phyloP scores from a whole-genome alignment of 2,329 filamentous ascomycete genomes.

The Tetracladium maxilliforme region DNA sequence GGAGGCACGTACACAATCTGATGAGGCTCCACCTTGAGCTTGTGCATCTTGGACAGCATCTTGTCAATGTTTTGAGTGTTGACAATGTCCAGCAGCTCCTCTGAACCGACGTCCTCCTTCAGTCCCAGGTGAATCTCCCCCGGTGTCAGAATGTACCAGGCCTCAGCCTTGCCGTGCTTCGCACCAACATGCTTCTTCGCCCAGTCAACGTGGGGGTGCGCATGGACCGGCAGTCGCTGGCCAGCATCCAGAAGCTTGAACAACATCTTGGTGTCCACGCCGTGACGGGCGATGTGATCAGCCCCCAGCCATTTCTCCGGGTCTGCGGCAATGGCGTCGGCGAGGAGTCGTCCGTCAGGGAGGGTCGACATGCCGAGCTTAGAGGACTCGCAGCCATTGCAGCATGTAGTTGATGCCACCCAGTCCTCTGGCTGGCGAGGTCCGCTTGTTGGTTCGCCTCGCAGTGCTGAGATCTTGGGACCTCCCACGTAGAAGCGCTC shows the following conservation, averaged over 20 bases:
- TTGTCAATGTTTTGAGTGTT: constrained; percentile 2
- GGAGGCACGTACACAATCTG: constrained; percentile 4
- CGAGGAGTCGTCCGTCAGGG: constrained; percentile 1
- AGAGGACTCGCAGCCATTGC: constrained; percentile 1
- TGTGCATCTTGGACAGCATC: constrained; percentile 1
- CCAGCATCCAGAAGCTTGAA: constrained; percentile 3
- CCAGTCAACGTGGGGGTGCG: constrained; percentile 1
- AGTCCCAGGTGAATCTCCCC: constrained; percentile 2
- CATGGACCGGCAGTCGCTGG: constrained; percentile 3
- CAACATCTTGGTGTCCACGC: constrained; percentile 3
- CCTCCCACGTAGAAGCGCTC: constrained; percentile 2
- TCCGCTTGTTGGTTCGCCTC: neutral
- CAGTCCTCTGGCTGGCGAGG: constrained; percentile 2
- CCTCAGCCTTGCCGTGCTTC: constrained; percentile 2
- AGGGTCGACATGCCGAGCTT: constrained; percentile 1
- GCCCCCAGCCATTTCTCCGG: constrained; percentile 1
- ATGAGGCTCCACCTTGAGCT: constrained; percentile 1
- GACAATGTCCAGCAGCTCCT: constrained; percentile 1
- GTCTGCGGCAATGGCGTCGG: constrained; percentile 1
- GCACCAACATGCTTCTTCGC: constrained; percentile 1
- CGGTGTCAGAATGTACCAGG: constrained; percentile 3
- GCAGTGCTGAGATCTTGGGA: constrained; percentile 1
- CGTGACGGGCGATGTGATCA: constrained; percentile 1
- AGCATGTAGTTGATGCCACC: constrained; percentile 1
- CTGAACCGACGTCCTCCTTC: constrained; percentile 1